Percentiles rank a stretch among this genome's conserved stretches.
These are phyloP conservation scores for Tuber indicum DNA, from an alignment of 495 filamentous ascomycete genomes.

Conservation along the genomic window DNA sequence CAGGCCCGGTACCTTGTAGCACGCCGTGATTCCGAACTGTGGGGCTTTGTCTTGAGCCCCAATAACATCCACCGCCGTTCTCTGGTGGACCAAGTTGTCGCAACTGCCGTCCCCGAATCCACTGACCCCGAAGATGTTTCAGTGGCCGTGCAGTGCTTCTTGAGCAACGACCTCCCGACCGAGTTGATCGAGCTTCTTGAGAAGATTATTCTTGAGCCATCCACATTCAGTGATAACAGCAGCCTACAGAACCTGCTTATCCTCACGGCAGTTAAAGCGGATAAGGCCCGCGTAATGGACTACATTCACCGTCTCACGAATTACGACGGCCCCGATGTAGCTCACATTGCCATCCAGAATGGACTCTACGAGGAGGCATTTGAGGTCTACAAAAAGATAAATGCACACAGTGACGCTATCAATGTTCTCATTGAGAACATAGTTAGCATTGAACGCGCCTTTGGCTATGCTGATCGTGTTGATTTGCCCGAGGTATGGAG, in stretches of 20 bases:
- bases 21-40: conserved; percentile 81
- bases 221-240: conserved; percentile 91
- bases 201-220: conserved; percentile 98
- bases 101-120: conserved; percentile 91
- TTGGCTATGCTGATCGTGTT: conserved; percentile 92
- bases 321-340: conserved; percentile 88
- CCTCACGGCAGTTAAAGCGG: conserved; percentile 92
- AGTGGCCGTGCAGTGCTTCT: conserved; percentile 85
- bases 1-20: conserved; percentile 94
- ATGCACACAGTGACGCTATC: conserved; percentile 75
- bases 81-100: conserved; percentile 92
- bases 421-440: conserved; percentile 94
- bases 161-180: conserved; percentile 78
- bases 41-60: conserved; percentile 86
- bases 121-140: conserved; percentile 93
- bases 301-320: conserved; percentile 88
- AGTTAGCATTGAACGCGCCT: conserved; percentile 96
- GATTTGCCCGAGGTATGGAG: conserved; percentile 99
- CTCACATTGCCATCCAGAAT: conserved; percentile 85
- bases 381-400: conserved; percentile 96
- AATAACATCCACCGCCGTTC: conserved; percentile 93
- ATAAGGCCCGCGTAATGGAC: conserved; percentile 90
- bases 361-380: conserved; percentile 96
- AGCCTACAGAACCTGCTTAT: conserved; percentile 96
- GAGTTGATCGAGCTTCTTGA: conserved; percentile 97